These are phyloP conservation scores for Durusdinium trenchii DNA, from an alignment of 73 alveolate species.

Conservation along the genomic window DNA sequence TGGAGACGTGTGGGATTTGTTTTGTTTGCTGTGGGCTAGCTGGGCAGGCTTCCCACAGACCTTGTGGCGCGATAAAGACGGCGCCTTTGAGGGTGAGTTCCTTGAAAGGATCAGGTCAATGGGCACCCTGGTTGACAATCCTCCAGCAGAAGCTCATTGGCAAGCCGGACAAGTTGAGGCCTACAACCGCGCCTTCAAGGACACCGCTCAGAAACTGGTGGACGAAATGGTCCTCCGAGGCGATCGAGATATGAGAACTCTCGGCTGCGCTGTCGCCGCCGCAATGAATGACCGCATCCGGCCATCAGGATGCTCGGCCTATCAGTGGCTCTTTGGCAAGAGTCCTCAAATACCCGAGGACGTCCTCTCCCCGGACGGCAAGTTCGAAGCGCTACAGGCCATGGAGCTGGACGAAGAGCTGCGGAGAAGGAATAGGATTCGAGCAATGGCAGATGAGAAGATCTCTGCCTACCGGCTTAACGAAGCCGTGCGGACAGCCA, in stretches of 20 bases:
- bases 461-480: not conserved
- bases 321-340: slow-evolving; percentile 61
- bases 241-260: not conserved
- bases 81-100: slow-evolving; percentile 37
- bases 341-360: no score
- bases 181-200: slow-evolving; percentile 7
- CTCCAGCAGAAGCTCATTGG: slow-evolving; percentile 69
- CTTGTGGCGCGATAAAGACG: not conserved
- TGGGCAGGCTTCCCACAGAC: slow-evolving; percentile 71
- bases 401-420: not conserved
- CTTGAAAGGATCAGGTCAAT: not conserved
- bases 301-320: not conserved
- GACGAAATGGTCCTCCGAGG: not conserved
- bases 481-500: not conserved
- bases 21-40: not conserved
- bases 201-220: not conserved
- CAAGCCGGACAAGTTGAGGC: slow-evolving; percentile 47
- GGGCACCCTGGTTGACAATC: not conserved
- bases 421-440: not conserved
- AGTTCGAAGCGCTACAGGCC: slow-evolving; percentile 19
- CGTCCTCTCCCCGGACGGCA: no score
- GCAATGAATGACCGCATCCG: slow-evolving; percentile 21
- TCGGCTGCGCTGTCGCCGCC: not conserved
- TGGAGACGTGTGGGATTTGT: not conserved
- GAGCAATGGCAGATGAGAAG: not conserved